Percentiles rank a stretch among this genome's conserved stretches.
These are phyloP conservation scores for Termitomyces heimii DNA, from an alignment of 768 basidiomycete genomes.

Conservation along the genomic window DNA sequence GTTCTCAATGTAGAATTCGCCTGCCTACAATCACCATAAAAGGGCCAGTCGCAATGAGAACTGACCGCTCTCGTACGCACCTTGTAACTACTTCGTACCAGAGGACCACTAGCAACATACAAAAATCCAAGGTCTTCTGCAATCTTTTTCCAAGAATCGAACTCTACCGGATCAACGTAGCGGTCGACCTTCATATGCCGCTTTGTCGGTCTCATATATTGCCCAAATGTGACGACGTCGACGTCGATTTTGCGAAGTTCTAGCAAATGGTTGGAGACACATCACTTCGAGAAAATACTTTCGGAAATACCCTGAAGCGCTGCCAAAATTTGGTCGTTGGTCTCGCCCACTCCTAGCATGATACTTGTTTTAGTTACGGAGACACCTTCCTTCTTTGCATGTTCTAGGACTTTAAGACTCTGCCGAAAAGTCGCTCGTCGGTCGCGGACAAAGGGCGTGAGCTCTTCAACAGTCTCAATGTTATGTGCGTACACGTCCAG, in stretches of 20 bases:
- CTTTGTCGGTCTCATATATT: constrained; percentile 99
- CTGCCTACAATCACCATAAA: constrained; percentile 54
- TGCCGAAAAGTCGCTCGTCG: constrained; percentile 88
- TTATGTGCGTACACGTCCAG: constrained; percentile 99
- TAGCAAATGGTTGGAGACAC: constrained; percentile 22
- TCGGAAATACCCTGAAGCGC: constrained; percentile 62
- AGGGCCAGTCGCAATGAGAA: not conserved
- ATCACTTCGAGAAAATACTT: not conserved
- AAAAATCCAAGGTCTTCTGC: constrained; percentile 95
- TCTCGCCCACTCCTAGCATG: constrained; percentile 97
- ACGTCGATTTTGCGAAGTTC: constrained; percentile 86
- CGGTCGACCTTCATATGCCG: constrained; percentile 98
- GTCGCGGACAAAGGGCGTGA: constrained; percentile 95
- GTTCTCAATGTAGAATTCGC: constrained; percentile 93
- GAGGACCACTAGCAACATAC: constrained; percentile 94
- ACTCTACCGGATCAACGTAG: constrained; percentile 92
- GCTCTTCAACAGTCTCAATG: constrained; percentile 89
- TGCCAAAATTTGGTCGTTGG: constrained; percentile 72
- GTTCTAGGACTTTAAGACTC: constrained; percentile 74
- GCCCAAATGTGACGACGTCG: constrained; percentile 98
- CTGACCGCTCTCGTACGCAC: constrained; percentile 31
- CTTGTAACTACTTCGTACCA: constrained; percentile 97
- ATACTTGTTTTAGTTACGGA: constrained; percentile 95
- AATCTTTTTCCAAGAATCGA: constrained; percentile 82
- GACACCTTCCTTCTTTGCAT: constrained; percentile 80